phyloP scores from a whole-genome alignment of 1,284 basidiomycete species.

The Rhodofomes roseus region DNA sequence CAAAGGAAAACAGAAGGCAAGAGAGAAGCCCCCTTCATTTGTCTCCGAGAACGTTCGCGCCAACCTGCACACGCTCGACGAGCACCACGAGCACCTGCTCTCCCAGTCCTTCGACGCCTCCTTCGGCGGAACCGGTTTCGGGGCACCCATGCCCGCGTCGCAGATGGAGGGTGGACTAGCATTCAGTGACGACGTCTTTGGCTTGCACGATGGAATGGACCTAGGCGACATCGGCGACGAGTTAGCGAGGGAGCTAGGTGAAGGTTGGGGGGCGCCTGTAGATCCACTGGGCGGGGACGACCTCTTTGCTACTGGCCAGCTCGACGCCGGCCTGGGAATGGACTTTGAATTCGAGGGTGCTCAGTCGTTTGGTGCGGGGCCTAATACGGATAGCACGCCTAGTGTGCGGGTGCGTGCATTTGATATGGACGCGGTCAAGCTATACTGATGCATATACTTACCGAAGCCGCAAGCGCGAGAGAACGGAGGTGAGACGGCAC shows the following conservation, averaged over 20 bases:
- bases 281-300: constrained; percentile 1
- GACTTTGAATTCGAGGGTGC: constrained; percentile 3
- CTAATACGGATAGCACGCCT: background rate
- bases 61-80: constrained; percentile 59
- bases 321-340: constrained; percentile 1
- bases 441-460: background rate
- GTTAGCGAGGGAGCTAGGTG: constrained; percentile 66
- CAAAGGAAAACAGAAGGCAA: constrained; percentile 31
- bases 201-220: constrained; percentile 49
- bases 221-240: constrained; percentile 64
- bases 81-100: constrained; percentile 64
- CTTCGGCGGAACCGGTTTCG: constrained; percentile 37
- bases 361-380: background rate
- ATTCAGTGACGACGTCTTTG: constrained; percentile 52
- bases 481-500: background rate
- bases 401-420: background rate
- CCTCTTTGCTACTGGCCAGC: constrained; percentile 7
- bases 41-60: constrained; percentile 43
- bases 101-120: constrained; percentile 63
- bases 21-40: constrained; percentile 20
- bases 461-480: background rate
- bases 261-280: constrained; percentile 50
- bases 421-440: too few relatives aligned
- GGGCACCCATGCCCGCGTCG: constrained; percentile 50
- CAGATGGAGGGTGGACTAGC: constrained; percentile 46